Percentiles rank a stretch among this genome's conserved stretches.
phyloP scores from a whole-genome alignment of 1,139 yeast genomes.

The Arxiozyma heterogenica region DNA sequence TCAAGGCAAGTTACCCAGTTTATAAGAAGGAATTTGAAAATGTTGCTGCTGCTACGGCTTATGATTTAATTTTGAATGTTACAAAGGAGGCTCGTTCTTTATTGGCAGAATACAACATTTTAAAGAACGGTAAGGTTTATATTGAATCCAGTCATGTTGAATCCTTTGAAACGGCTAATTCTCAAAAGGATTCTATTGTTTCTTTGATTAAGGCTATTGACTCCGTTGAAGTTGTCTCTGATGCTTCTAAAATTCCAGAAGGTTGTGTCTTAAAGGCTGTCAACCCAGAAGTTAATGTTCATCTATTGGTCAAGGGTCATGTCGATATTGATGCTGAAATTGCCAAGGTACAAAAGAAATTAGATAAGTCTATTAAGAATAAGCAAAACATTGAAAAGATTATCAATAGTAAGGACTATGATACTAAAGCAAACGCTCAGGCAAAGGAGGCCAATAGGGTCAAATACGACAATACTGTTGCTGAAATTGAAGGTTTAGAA shows the following conservation, averaged over 20 bases:
- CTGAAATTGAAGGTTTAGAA: conserved; percentile 81
- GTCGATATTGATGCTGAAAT: conserved; percentile 89
- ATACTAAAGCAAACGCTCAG: conserved; percentile 71
- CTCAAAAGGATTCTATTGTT: conserved; percentile 76
- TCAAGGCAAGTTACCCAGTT: conserved; percentile 70
- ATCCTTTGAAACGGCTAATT: conserved; percentile 44
- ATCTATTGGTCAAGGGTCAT: conserved; percentile 86
- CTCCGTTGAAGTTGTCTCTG: conserved; percentile 52
- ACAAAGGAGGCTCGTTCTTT: conserved; percentile 90
- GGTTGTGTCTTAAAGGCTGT: conserved; percentile 87
- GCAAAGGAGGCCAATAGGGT: conserved; percentile 70
- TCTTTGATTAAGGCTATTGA: conserved; percentile 88
- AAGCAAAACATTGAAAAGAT: conserved; percentile 49
- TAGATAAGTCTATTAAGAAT: conserved; percentile 45
- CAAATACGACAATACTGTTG: conserved; percentile 61
- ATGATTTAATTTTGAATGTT: conserved; percentile 74
- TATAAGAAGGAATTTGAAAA: conserved; percentile 54
- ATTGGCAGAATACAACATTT: conserved; percentile 78
- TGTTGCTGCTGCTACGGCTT: conserved; percentile 55
- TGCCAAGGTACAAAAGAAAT: conserved; percentile 67
- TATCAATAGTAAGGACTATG: conserved; percentile 68
- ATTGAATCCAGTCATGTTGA: conserved; percentile 56
- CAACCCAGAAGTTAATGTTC: conserved; percentile 74
- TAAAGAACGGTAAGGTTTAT: conserved; percentile 77
- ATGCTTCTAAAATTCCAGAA: conserved; percentile 54